phyloP scores from a whole-genome alignment of 2,329 filamentous ascomycete genomes.

The Fusarium sp. region DNA sequence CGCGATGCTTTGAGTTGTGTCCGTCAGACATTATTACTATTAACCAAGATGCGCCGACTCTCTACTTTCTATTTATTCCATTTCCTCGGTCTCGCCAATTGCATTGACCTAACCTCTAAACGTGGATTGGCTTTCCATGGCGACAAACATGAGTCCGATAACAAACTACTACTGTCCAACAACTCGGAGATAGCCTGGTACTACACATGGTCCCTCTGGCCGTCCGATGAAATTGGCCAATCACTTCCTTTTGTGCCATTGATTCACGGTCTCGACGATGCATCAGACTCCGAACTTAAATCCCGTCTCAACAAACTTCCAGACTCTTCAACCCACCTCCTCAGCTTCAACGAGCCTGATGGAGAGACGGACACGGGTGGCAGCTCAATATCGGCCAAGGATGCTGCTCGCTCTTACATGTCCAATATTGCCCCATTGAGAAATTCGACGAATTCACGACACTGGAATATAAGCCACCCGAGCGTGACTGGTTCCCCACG shows the following conservation, averaged over 20 bases:
- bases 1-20: not conserved
- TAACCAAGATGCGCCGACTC: conserved; percentile 19
- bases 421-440: conserved; percentile 52
- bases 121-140: conserved; percentile 41
- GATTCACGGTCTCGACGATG: conserved; percentile 52
- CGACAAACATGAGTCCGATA: conserved; percentile 47
- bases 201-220: conserved; percentile 55
- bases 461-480: conserved; percentile 55
- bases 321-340: conserved; percentile 51
- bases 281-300: conserved; percentile 42
- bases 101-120: conserved; percentile 33
- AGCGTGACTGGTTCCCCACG: conserved; percentile 54
- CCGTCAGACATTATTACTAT: not conserved
- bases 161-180: conserved; percentile 49
- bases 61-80: not conserved
- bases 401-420: conserved; percentile 54
- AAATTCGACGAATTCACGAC: conserved; percentile 29
- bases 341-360: conserved; percentile 58
- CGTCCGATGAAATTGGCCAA: conserved; percentile 39
- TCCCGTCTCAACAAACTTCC: conserved; percentile 45
- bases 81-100: not conserved
- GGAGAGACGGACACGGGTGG: conserved; percentile 54
- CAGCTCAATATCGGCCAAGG: conserved; percentile 52
- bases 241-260: conserved; percentile 52
- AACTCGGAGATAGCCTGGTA: conserved; percentile 56